Evolutionary conservation across 1,284 basidiomycete genomes (phyloP).

Genomic region (Chiua sp.): DNA sequence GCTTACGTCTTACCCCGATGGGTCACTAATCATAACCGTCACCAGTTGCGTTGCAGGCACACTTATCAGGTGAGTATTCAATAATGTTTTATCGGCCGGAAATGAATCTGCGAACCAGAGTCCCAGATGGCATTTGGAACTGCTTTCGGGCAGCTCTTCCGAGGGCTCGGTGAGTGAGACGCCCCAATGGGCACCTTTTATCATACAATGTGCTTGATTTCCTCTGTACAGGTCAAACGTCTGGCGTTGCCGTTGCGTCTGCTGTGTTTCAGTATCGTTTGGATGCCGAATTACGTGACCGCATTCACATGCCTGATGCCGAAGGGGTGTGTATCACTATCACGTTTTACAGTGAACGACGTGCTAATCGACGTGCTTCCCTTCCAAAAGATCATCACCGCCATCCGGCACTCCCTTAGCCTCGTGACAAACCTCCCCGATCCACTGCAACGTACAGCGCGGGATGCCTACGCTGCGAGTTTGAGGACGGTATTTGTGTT

Average conservation of each 20-base stretch:
- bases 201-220: too few species aligned
- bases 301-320: not conserved
- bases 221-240: not conserved
- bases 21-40: not conserved
- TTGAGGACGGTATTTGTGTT: conserved; percentile 4
- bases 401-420: conserved; percentile 6
- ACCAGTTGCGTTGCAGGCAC: conserved; percentile 26
- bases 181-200: not conserved
- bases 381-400: not conserved
- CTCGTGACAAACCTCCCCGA: conserved; percentile 5
- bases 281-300: not conserved
- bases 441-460: conserved; percentile 1
- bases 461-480: conserved; percentile 6
- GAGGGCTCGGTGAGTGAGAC: not conserved
- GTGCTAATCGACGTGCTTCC: too few species aligned
- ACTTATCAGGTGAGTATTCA: conserved; percentile 20
- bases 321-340: not conserved
- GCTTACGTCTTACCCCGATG: not conserved
- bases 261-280: not conserved
- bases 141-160: conserved; percentile 5
- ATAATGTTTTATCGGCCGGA: too few species aligned
- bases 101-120: not conserved
- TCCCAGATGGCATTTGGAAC: conserved; percentile 3
- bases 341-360: too few species aligned
- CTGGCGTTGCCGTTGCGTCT: conserved; percentile 2